phyloP scores from a whole-genome alignment of 257 asterid genomes.

The Nyctanthes arbortristis region DNA sequence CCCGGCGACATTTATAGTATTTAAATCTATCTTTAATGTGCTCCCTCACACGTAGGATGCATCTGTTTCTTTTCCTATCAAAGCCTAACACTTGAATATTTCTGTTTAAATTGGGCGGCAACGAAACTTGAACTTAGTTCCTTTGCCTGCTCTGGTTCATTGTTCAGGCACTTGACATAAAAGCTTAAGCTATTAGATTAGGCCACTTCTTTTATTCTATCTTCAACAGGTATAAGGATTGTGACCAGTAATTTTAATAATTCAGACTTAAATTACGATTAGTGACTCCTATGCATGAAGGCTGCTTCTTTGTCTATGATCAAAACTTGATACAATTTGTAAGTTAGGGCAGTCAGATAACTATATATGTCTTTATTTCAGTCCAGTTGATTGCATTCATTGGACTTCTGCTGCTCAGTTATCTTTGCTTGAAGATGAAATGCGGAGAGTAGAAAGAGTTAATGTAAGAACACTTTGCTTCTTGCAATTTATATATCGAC shows the following conservation, averaged over 20 bases:
- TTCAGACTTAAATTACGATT: not conserved
- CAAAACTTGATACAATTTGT: conserved; percentile 1
- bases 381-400: conserved; percentile 98
- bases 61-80: too few relatives aligned
- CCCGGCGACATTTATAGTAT: too few relatives aligned
- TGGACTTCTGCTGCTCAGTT: conserved; percentile 97
- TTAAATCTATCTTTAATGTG: too few relatives aligned
- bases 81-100: too few relatives aligned
- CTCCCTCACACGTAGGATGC: too few relatives aligned
- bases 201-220: not conserved
- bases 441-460: conserved; percentile 98
- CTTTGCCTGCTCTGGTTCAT: too few relatives aligned
- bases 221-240: not conserved
- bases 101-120: too few relatives aligned
- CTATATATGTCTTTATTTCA: conserved; percentile 43
- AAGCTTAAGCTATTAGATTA: too few relatives aligned
- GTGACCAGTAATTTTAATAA: not conserved
- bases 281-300: not conserved
- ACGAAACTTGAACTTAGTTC: too few relatives aligned
- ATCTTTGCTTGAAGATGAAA: conserved; percentile 95
- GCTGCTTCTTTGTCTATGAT: not conserved
- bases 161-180: too few relatives aligned
- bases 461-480: conserved; percentile 55
- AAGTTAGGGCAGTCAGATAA: conserved; percentile 24
- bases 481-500: not conserved